Conservation (phyloP, 78 protist genomes). For the Dictyostelium purpureum region DNA sequence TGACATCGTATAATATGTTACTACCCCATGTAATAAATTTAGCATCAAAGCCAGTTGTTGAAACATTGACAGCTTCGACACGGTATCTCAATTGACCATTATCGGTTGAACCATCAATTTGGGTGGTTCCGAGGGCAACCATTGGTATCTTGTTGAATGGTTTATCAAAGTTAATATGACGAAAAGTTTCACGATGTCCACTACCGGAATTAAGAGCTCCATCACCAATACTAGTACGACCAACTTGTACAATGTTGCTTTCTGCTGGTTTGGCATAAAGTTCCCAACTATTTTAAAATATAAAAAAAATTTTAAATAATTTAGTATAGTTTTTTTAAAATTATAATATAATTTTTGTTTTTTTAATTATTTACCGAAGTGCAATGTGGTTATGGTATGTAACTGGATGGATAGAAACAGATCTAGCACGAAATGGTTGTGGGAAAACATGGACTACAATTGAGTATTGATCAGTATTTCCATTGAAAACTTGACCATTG, state of each 20-base stretch:
- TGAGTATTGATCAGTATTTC: slow-evolving; percentile 15
- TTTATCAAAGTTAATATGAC: not conserved
- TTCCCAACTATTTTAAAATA: slow-evolving; percentile 14
- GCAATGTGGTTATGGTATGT: slow-evolving; percentile 2
- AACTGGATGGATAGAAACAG: slow-evolving; percentile 29
- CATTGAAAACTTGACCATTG: slow-evolving; percentile 17
- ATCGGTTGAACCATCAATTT: not conserved
- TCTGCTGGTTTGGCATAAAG: not conserved
- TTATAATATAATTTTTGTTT: not conserved
- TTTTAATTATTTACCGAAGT: slow-evolving; percentile 1
- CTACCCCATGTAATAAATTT: slow-evolving; percentile 9
- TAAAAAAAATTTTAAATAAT: not conserved
- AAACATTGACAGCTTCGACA: not conserved
- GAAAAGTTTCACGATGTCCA: not conserved
- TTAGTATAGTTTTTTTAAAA: not conserved
- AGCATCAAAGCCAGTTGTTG: not conserved
- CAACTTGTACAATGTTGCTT: not conserved
- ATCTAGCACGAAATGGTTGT: not conserved
- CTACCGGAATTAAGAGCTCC: not conserved
- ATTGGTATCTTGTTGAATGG: not conserved
- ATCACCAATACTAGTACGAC: not conserved
- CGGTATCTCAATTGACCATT: not conserved
- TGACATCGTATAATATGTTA: not conserved
- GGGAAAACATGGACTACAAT: not conserved
- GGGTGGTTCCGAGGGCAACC: not conserved